Evolutionary conservation across 176 grass and related monocot genomes (phyloP), one percentile per base, ranked within the genome.

Genomic region (Ensete glaucum): DNA sequence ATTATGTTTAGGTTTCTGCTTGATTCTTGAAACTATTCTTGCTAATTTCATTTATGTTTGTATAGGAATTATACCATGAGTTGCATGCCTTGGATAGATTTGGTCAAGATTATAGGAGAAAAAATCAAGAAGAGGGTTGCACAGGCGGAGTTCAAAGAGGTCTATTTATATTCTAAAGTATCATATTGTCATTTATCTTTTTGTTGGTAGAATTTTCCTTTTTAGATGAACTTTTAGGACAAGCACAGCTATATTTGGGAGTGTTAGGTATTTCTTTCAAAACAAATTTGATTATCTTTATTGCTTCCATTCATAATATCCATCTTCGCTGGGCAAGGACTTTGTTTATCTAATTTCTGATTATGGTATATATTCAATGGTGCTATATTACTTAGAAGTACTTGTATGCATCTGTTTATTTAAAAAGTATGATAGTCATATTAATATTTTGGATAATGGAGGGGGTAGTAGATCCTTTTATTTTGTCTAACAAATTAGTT

Each of bases 21-120:
- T 53, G 73, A 60, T 77, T 77, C 29, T 77, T 23, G 14, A 23
- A 69, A 17, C 73, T 75, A 65, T 43, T 68, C 9, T 54, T 63
- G 52, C 76, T 34, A 58, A 67, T 22, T 67, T 67, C 55, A 80
- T n/a, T 50, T 77, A n/a, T 1, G 50, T 59, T 23, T 82, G 76
- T 78, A n/a, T 79, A 99, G 95, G 90, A 99, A 87, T 53, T 99
- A 77, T 99, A 99, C 74, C 95, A 99, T 78, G 95, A 99, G 81
- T 87, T 99, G 68, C 95, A 99, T 87, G 84, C 95, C 23, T 81
- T 94, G 81, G 95, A 99, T 93, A 91, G 90, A 91, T 94, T 91
- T 87, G 86, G 91, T 69, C 86, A 93, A 83, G 95, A 99, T 62
- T 94, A 82, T 85, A 81, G 75, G 60, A 92, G 88, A 56, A 99